Evolutionary conservation across 2,329 filamentous ascomycete species (phyloP), one percentile per base, ranked within the genome.

Genomic region (Pseudogymnoascus sp.): DNA sequence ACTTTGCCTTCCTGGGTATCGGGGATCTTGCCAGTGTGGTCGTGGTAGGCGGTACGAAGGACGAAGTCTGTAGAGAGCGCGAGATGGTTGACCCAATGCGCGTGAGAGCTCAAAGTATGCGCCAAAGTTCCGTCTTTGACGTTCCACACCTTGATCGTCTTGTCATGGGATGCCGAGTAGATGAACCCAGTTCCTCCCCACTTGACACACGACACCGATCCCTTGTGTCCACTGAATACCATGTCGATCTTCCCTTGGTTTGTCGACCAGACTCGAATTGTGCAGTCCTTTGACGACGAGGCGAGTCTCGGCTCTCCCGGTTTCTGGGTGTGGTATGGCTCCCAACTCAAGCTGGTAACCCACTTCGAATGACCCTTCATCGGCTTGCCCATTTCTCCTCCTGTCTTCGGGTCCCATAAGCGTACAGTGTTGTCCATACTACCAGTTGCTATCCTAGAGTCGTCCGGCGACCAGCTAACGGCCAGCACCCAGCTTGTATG

Each of bases 71-170:
- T 97, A 0, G 91, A 97, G 4, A 99, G 81, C 0, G 94, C 91
- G 20, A 99, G 82, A 70, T 97, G 91, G 71, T 99, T 99, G 30
- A 99, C 90, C 85, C 93, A 96, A 72, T 97, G 94, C 0, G 89
- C 90, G 71, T 99, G 95, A 1, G 88, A 81, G 18, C 83, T 84
- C 7, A 97, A 78, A 0, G 88, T 92, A 72, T 94, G 89, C 60
- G 91, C 78, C 20, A 97, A 78, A 2, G 86, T 91, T 30, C 93
- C 94, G 65, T 88, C 86, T 38, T 81, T 80, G 0, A 89, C 84
- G 69, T 94, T 87, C 92, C 93, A 99, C 4, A 97, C 84, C 67
- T 93, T 91, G 67, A 97, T 84, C 1, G 88, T 93, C 78, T 95
- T 95, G 77, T 97, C 93, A 71, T 96, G 91, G 34, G 90, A 95